Percentiles rank a stretch among this genome's conserved stretches.
Conservation (phyloP, 2,329 filamentous ascomycete species). For the Didymella lethalis region DNA sequence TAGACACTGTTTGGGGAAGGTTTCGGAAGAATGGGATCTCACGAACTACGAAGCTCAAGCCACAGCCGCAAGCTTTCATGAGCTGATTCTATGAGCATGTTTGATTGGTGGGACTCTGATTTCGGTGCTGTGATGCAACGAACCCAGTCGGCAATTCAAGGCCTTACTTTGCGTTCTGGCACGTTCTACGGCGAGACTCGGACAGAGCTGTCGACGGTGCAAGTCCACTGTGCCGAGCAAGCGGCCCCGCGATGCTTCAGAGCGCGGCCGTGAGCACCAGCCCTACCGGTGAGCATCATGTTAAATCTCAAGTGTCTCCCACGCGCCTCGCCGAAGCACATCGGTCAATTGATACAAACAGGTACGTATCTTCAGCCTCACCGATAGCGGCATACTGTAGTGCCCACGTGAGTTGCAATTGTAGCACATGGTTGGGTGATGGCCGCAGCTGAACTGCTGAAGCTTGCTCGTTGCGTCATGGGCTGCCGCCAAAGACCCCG, state of each 20-base stretch:
- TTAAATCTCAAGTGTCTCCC: constrained; percentile 26
- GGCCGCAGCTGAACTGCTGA: constrained; percentile 12
- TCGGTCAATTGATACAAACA: constrained; percentile 16
- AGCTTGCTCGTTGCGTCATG: constrained; percentile 21
- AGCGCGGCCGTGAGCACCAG: constrained; percentile 48
- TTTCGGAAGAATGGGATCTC: constrained; percentile 39
- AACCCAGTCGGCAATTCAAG: constrained; percentile 36
- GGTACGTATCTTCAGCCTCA: constrained; percentile 18
- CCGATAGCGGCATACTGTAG: constrained; percentile 4
- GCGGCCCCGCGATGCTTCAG: constrained; percentile 43
- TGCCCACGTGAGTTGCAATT: constrained; percentile 8
- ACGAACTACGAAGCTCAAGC: constrained; percentile 26
- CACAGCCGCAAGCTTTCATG: constrained; percentile 28
- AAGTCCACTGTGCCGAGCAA: constrained; percentile 39
- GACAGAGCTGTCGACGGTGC: constrained; percentile 29
- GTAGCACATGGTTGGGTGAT: constrained; percentile 9
- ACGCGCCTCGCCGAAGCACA: constrained; percentile 48
- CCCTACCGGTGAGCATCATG: constrained; percentile 13
- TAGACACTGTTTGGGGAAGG: constrained; percentile 23
- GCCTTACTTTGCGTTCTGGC: constrained; percentile 23
- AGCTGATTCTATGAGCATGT: constrained; percentile 12
- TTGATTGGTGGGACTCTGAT: constrained; percentile 36
- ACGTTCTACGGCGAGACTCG: constrained; percentile 46
- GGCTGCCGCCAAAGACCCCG: constrained; percentile 7
- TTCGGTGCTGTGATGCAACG: constrained; percentile 14